Evolutionary conservation across 2,329 filamentous ascomycete species (phyloP).

Genomic region (Stachybotrys chlorohalonatus): DNA sequence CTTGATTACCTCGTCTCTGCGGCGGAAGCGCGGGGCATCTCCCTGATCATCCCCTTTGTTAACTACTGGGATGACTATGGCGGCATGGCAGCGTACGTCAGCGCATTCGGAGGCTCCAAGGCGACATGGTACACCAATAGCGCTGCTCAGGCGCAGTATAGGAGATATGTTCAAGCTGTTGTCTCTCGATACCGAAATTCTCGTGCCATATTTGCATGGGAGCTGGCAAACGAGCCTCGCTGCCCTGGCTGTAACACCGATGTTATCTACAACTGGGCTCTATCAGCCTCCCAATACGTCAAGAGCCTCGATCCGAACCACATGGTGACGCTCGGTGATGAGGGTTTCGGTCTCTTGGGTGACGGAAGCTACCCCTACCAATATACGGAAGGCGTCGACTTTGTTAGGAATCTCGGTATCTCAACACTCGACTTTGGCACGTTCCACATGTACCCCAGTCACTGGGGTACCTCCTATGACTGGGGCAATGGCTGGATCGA

Average conservation of each 20-base stretch:
- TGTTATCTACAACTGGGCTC: constrained; percentile 43
- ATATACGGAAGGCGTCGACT: constrained; percentile 41
- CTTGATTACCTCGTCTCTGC: constrained; percentile 54
- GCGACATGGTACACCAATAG: constrained; percentile 48
- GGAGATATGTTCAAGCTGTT: constrained; percentile 35
- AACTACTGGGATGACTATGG: constrained; percentile 63
- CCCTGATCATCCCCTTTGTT: constrained; percentile 55
- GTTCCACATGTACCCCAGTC: constrained; percentile 18
- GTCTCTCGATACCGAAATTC: constrained; percentile 39
- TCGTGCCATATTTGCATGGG: constrained; percentile 43
- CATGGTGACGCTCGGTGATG: constrained; percentile 56
- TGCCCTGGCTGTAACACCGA: constrained; percentile 17
- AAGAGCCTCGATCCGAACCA: constrained; percentile 54
- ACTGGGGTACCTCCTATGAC: constrained; percentile 10
- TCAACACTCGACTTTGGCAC: constrained; percentile 39
- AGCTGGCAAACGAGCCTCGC: constrained; percentile 37
- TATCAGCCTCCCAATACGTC: constrained; percentile 42
- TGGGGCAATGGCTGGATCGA: constrained; percentile 8
- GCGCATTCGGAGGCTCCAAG: constrained; percentile 44
- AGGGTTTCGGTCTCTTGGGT: constrained; percentile 29
- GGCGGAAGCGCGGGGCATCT: constrained; percentile 49
- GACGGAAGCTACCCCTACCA: constrained; percentile 44
- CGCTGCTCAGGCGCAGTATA: constrained; percentile 45
- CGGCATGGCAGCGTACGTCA: constrained; percentile 52
- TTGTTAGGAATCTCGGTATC: constrained; percentile 39